Evolutionary conservation across 495 filamentous ascomycete genomes (phyloP), one percentile per base, ranked within the genome.

Genomic region (Jackrogersella multiformis): DNA sequence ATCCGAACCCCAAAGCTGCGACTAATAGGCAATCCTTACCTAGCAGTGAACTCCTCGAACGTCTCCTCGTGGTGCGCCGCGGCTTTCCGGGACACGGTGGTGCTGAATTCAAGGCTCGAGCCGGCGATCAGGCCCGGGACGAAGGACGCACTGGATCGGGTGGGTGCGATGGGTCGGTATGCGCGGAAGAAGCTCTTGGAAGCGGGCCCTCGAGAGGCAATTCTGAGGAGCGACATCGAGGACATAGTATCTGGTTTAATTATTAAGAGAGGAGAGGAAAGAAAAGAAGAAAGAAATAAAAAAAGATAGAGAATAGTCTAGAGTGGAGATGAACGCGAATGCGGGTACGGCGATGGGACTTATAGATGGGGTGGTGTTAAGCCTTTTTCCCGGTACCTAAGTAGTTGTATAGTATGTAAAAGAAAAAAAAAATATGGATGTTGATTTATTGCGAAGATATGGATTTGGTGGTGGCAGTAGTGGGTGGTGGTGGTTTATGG

Each of bases 1-100:
- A 32, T 32, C n/a, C n/a, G 15, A 49, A 24, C 26, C 26, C 45
- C 0, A 15, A 16, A 5, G 42, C 9, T 49, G 34, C 15, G 20
- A 42, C 45, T 32, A 58, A 58, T 28, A 49, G 38, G 28, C 9
- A 44, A 3, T 63, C 75, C 92, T 80, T 91, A 98, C 95, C 95
- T 93, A 72, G 93, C 92, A 80, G 91, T 92, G 81, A 99, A 99
- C 85, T 99, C 93, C 86, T 99, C 95, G 75, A 95, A 99, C 74
- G 88, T 97, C 88, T 99, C 95, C 78, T 94, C 90, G 77, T 92
- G 83, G 84, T 82, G 83, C 80, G 74, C 78, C 78, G 73, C 82
- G 81, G 77, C 23, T 32, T 55, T 65, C 42, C 84, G 80, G 76
- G 78, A 66, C 68, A 78, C 80, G 74, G 87, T 84, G 73, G 87